Base-by-base conservation (phyloP, 768 basidiomycete genomes). In the Boletus rex-veris region DNA sequence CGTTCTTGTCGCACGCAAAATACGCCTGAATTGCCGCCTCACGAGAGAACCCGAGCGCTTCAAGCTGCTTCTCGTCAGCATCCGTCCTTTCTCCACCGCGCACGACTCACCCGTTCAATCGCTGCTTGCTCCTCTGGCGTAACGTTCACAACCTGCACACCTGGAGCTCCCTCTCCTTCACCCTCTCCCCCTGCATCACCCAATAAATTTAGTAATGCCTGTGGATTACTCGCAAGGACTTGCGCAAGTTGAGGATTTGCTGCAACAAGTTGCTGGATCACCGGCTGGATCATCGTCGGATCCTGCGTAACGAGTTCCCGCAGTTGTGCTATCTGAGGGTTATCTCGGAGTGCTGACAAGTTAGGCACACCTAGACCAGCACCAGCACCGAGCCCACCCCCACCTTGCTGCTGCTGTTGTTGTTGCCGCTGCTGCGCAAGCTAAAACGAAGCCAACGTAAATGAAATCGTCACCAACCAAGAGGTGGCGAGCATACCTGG, bases 1-100 rank as follows among this genome's bases (percentile, higher is more conserved):
- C 97, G 66, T 98, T 93, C 80, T 91, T 93, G 70, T 93, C 97
- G 71, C 95, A 98, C 2, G 86, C 90, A 66, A 96, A 82, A 72
- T 90, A 99, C 1, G 97, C 97, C 71, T 98, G 83, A 35, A 95
- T 73, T n/a, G 79, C 96, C 0, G 76, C 75, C 41, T 93, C 78
- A 38, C 92, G 81, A 16, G 90, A 71, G 71, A 99, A 98, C 1
- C 97, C 96, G 43, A 98, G 82, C 1, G 75, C 86, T 72, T 91
- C 83, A 57, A 97, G 76, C 95, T 97, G 59, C 3, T 5, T 12
- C 1, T 5, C 41, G 33, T 59, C 40, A 64, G 58, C 50, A 39
- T 18, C 12, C 35, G 26, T 31, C 16, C 9, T 18, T 2, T n/a
- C 45, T 1, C 19, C 45, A 44, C 16, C n/a, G 28, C 31, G 5